phyloP scores from a whole-genome alignment of 108 stramenopile species.

The Pelagomonas calceolata region DNA sequence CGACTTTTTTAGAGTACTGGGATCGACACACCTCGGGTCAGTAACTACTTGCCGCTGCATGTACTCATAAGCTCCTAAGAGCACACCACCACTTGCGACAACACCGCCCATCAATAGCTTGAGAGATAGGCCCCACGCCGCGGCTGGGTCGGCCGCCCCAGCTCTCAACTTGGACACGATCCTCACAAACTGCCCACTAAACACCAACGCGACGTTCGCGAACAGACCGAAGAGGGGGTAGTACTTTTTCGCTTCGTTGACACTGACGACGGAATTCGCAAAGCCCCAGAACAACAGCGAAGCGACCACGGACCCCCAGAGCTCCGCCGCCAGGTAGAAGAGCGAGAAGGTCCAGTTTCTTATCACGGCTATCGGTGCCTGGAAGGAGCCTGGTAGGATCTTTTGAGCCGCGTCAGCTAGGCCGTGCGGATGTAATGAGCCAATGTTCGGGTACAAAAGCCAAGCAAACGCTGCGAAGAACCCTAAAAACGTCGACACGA shows the following conservation, averaged over 20 bases:
- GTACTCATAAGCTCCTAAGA: conserved; percentile 64
- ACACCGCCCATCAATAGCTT: conserved; percentile 89
- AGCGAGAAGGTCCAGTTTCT: conserved; percentile 90
- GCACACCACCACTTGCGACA: conserved; percentile 58
- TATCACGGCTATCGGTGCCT: conserved; percentile 64
- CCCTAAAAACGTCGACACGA: conserved; percentile 20
- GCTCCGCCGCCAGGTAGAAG: conserved; percentile 95
- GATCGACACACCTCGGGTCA: conserved; percentile 53
- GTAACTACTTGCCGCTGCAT: conserved; percentile 80
- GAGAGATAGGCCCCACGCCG: conserved; percentile 80
- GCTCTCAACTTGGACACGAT: conserved; percentile 68
- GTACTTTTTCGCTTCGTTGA: conserved; percentile 89
- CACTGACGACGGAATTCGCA: conserved; percentile 91
- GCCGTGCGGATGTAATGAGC: conserved; percentile 71
- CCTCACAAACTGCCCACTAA: conserved; percentile 85
- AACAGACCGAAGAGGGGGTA: conserved; percentile 91
- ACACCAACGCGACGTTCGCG: conserved; percentile 89
- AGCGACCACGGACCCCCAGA: conserved; percentile 92
- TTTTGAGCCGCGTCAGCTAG: conserved; percentile 58
- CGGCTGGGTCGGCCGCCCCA: conserved; percentile 44
- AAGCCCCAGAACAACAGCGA: conserved; percentile 94
- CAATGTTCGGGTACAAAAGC: conserved; percentile 71
- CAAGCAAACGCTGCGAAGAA: conserved; percentile 80
- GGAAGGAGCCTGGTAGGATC: conserved; percentile 57
- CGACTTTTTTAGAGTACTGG: conserved; percentile 43